Base-by-base conservation (phyloP, 768 basidiomycete species). In the Pulveroboletus ravenelii region DNA sequence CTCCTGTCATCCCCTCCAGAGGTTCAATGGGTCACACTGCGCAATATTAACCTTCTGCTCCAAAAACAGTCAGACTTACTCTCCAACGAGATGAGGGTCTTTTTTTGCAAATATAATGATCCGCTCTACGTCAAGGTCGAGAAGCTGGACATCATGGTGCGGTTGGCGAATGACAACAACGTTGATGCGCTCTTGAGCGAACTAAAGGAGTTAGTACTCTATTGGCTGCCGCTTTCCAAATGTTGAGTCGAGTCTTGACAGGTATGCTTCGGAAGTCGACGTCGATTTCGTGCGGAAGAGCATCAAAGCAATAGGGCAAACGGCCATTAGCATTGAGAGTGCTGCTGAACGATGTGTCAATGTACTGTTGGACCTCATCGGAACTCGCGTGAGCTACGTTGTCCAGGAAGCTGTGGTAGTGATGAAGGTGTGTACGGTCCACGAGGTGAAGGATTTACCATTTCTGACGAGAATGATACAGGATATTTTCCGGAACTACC, bases 61-160 rank as follows among this genome's bases (percentile, higher is more conserved):
- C 95, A 99, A 70, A 95, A 95, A 63, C 85, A 92, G 5, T 72
- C 91, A 2, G 93, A 93, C 55, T 77, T 96, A 52, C 80, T 99
- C 9, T 81, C 87, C 7, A 96, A 89, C 69, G 95, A 99, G 69
- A 94, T 99, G 91, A 81, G 94, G 40, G 96, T 99, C 17, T 99
- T 99, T 69, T 99, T 98, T 77, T 97, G 95, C 83, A 99, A 99
- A 70, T 98, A 99, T 72, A 98, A 98, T 63, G 95, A 99, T 63
- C 95, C 95, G 6, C 73, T 95, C n/a, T 99, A 98, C 62, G 94
- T 98, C 67, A 99, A 99, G 70, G 82, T 97, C 46, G 96, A 97
- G 70, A 98, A 99, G 70, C 72, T 99, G 57, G 96, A 97, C 60
- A 96, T 98, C 65, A 99, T 99, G 96, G 89, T 97, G 45, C 78